Evolutionary conservation across 2,329 filamentous ascomycete species (phyloP).

Genomic region (Pyrenochaeta sp.): DNA sequence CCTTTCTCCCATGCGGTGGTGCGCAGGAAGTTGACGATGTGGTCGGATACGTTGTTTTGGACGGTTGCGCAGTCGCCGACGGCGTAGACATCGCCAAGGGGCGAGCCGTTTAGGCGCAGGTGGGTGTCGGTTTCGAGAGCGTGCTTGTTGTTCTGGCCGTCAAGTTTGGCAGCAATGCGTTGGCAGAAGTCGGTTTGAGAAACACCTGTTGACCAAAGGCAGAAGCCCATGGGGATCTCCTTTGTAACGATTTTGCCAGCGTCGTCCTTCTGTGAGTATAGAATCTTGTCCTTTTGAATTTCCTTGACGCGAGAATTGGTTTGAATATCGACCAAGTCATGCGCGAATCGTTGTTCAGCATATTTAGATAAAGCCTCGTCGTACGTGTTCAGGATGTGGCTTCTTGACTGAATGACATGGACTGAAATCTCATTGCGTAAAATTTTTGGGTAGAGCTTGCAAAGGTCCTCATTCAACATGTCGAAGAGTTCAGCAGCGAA

Average conservation of each 20-base stretch:
- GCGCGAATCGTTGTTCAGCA: slow-evolving; percentile 87
- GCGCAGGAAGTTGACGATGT: slow-evolving; percentile 88
- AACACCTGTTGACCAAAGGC: slow-evolving; percentile 96
- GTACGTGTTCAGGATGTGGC: slow-evolving; percentile 97
- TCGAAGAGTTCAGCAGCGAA: slow-evolving; percentile 97
- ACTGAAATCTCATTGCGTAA: slow-evolving; percentile 98
- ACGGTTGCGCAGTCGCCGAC: slow-evolving; percentile 96
- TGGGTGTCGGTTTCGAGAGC: slow-evolving; percentile 95
- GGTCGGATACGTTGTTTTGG: slow-evolving; percentile 94
- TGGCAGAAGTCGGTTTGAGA: slow-evolving; percentile 82
- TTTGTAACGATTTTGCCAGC: slow-evolving; percentile 81
- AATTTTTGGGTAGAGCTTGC: slow-evolving; percentile 76
- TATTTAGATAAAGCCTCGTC: slow-evolving; percentile 93
- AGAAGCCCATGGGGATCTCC: slow-evolving; percentile 94
- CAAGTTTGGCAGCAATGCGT: slow-evolving; percentile 77
- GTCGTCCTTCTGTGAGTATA: slow-evolving; percentile 83
- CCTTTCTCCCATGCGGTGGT: slow-evolving; percentile 91
- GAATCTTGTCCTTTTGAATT: slow-evolving; percentile 80
- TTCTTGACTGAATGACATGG: slow-evolving; percentile 92
- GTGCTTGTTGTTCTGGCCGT: slow-evolving; percentile 83
- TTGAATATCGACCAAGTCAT: slow-evolving; percentile 88
- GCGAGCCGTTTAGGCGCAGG: slow-evolving; percentile 85
- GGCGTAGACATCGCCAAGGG: slow-evolving; percentile 92
- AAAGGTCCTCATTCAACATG: slow-evolving; percentile 92
- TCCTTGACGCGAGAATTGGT: slow-evolving; percentile 95